Evolutionary conservation across 108 stramenopile genomes (phyloP), one percentile per base, ranked within the genome.

Genomic region (Stephanodiscus minutulus): DNA sequence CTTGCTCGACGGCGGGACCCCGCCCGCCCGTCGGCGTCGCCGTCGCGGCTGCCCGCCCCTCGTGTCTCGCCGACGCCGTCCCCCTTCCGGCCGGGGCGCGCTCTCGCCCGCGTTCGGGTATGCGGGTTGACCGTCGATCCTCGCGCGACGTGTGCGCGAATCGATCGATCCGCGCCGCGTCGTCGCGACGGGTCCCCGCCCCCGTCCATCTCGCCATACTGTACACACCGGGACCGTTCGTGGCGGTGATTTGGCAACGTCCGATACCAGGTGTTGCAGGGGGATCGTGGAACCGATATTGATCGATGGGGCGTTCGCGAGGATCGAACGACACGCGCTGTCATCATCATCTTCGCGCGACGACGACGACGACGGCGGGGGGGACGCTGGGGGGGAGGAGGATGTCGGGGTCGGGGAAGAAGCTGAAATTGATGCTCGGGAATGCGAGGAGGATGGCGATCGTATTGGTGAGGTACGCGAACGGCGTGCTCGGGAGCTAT

Each of bases 21-120:
- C 54, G 4, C 89, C n/a, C n/a, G n/a, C n/a, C n/a, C n/a, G n/a
- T n/a, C n/a, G n/a, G n/a, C 89, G 11, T 76, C 83, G 0, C 6
- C 77, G 1, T 81, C 85, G 39, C 73, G 92, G 27, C 31, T 86
- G 1, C 64, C 68, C 44, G 84, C 92, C 0, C 64, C 90, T n/a
- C n/a, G n/a, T 20, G 43, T 91, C 17, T 72, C 75, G 3, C 90
- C 92, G 8, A 78, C 89, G 77, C 80, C 82, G 9, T 65, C 85
- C 50, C 64, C 91, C 24, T 91, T 94, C 48, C 77, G 73, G 37
- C 90, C 90, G 2, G 92, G 92, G 61, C n/a, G 70, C 85, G 22
- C 61, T 90, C 25, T 79, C 90, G 1, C 83, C 85, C n/a, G 70
- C 74, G 13, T 72, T 91, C 21, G 92, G 92, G 7, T 94, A 94